Evolutionary conservation across 371 early-diverging fungal species (phyloP).

Genomic region (Mucor racemosus): DNA sequence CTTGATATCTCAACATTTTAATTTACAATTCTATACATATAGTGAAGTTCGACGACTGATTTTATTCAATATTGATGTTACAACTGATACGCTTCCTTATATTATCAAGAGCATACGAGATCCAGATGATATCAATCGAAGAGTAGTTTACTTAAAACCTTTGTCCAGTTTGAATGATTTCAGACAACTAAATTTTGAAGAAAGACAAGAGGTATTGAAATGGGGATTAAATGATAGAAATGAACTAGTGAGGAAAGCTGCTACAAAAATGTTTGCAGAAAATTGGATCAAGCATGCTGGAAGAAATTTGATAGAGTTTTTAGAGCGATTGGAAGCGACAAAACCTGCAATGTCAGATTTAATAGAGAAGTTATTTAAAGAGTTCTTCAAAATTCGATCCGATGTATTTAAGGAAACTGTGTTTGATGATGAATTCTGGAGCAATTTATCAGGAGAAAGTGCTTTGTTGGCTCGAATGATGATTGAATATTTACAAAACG

Average conservation of each 20-base stretch:
- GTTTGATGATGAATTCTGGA: conserved; percentile 77
- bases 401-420: conserved; percentile 66
- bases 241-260: conserved; percentile 72
- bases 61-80: conserved; percentile 75
- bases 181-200: conserved; percentile 65
- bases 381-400: conserved; percentile 68
- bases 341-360: conserved; percentile 70
- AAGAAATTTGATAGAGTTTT: conserved; percentile 78
- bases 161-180: conserved; percentile 74
- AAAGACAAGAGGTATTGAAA: conserved; percentile 72
- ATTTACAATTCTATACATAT: not conserved
- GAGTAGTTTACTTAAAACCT: conserved; percentile 70
- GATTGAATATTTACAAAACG: conserved; percentile 57
- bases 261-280: conserved; percentile 72
- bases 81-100: conserved; percentile 62
- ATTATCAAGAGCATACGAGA: conserved; percentile 82
- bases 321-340: conserved; percentile 83
- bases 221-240: conserved; percentile 84
- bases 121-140: conserved; percentile 68
- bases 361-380: conserved; percentile 70
- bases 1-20: not conserved
- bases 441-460: conserved; percentile 76
- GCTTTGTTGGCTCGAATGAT: conserved; percentile 75
- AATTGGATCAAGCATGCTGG: conserved; percentile 80
- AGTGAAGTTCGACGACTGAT: conserved; percentile 88